Base-by-base conservation (phyloP, 2,329 filamentous ascomycete genomes). In the Zopfia rhizophila region DNA sequence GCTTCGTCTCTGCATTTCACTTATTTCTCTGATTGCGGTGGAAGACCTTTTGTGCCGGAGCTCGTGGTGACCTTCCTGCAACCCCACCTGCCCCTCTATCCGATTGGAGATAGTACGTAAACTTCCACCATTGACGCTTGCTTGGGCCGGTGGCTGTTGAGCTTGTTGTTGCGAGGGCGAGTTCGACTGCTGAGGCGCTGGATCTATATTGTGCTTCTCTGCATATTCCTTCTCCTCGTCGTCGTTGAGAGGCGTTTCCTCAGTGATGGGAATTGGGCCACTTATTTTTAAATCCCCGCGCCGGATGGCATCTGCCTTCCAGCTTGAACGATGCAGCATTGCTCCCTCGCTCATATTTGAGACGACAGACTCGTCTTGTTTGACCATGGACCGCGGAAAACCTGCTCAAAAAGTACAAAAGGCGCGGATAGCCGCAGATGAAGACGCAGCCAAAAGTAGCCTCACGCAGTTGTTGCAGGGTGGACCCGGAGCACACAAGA, bases 241-340 rank as follows among this genome's bases (percentile, higher is more conserved):
- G 3, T 69, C 68, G 28, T 51, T 70, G 19, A 70, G 50, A 11
- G 66, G 66, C 22, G 61, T 60, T 23, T 71, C 61, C 41, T 70
- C 68, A 12, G 63, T 68, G 19, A 71, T 69, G n/a, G 68, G 70
- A 38, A 72, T 63, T 7, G 70, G 70, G 5, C 68, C 66, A 38
- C 66, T 71, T 37, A 73, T 72, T 45, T 72, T 71, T 28, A 73
- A 53, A 39, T 70, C 55, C 2, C 70, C 70, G 38, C 65, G 64
- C 10, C 70, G 61, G 30, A 73, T 73, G 2, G 70, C 70, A 41
- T 71, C 70, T 1, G 66, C 66, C 55, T 72, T 73, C 68, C 68
- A 72, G 53, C 65, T 70, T 6, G 68, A 66, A 17, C 69, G 65
- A 43, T 65, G 61, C 47, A 69, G 41, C 28, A 38, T 48, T 17